These are phyloP conservation scores for Malassezia equina DNA, from an alignment of 1,284 basidiomycete species.

Conservation along the genomic window DNA sequence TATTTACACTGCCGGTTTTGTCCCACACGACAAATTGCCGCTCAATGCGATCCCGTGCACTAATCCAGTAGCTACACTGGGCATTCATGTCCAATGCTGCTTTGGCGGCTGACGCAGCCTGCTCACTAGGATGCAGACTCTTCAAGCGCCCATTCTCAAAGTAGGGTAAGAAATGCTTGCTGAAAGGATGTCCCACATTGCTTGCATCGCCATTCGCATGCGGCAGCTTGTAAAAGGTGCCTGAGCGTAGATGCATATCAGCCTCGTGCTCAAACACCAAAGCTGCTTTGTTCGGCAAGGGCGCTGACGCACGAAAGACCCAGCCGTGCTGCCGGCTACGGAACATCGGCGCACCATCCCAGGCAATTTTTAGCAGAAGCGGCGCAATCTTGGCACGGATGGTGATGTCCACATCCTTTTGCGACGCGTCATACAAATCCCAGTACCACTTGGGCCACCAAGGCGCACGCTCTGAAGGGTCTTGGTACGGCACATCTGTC, in stretches of 20 bases:
- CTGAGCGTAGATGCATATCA: constrained; percentile 9
- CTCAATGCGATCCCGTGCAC: constrained; percentile 76
- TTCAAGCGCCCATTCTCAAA: constrained; percentile 63
- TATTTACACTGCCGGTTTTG: constrained; percentile 50
- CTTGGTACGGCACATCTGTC: constrained; percentile 21
- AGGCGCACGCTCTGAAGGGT: constrained; percentile 9
- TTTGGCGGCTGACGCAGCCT: constrained; percentile 62
- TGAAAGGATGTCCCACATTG: constrained; percentile 84
- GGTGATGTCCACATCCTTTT: constrained; percentile 63
- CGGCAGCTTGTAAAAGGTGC: constrained; percentile 66
- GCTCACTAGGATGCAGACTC: constrained; percentile 45
- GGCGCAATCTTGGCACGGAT: constrained; percentile 74
- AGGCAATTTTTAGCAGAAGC: constrained; percentile 73
- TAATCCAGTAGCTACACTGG: constrained; percentile 96
- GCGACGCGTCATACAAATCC: constrained; percentile 58
- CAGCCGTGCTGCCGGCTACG: constrained; percentile 82
- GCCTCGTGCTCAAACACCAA: not conserved
- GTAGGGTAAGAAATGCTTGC: constrained; percentile 78
- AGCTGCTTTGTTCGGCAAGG: not conserved
- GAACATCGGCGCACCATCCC: constrained; percentile 76
- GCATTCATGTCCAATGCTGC: constrained; percentile 85
- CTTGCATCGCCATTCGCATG: constrained; percentile 89
- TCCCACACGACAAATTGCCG: constrained; percentile 92
- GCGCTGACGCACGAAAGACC: constrained; percentile 54
- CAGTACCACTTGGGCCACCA: constrained; percentile 88